These are phyloP conservation scores for Trametopsis cervina DNA, from an alignment of 768 basidiomycete species.

Conservation along the genomic window DNA sequence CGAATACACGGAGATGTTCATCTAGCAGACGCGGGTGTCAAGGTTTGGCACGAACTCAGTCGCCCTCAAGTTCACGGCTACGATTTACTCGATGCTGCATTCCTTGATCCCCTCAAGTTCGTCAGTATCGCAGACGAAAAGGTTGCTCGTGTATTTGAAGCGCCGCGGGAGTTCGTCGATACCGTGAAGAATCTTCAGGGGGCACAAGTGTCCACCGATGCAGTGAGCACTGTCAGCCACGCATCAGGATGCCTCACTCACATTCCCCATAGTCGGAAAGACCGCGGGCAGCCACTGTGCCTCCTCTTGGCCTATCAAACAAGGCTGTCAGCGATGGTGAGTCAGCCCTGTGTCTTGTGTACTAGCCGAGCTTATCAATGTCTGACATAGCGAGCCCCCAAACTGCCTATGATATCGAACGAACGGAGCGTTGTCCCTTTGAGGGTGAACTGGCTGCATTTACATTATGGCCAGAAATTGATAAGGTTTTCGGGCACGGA, in stretches of 20 bases:
- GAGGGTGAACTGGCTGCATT: constrained; percentile 84
- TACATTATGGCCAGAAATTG: constrained; percentile 94
- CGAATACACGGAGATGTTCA: constrained; percentile 70
- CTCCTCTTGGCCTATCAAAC: constrained; percentile 91
- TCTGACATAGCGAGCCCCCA: background rate
- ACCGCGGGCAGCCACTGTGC: constrained; percentile 80
- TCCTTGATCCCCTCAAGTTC: constrained; percentile 71
- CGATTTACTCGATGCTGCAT: constrained; percentile 75
- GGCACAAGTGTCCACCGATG: constrained; percentile 39
- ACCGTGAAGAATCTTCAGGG: constrained; percentile 46
- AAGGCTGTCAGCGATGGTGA: constrained; percentile 76
- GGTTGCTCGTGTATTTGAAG: constrained; percentile 89
- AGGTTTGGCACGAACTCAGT: constrained; percentile 76
- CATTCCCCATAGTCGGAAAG: constrained; percentile 39
- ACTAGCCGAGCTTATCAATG: too few relatives aligned
- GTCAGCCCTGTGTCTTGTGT: constrained; percentile 12
- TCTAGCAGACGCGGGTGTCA: constrained; percentile 8
- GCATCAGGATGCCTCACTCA: background rate
- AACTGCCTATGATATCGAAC: constrained; percentile 4
- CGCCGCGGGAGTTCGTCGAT: constrained; percentile 73
- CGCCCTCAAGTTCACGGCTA: constrained; percentile 98
- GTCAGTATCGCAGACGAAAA: constrained; percentile 95
- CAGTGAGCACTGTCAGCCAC: constrained; percentile 33
- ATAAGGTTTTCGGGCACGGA: constrained; percentile 97
- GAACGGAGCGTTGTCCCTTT: constrained; percentile 44